These are phyloP conservation scores for Aspergillus egyptiacus DNA, from an alignment of 495 filamentous ascomycete genomes.

Conservation along the genomic window DNA sequence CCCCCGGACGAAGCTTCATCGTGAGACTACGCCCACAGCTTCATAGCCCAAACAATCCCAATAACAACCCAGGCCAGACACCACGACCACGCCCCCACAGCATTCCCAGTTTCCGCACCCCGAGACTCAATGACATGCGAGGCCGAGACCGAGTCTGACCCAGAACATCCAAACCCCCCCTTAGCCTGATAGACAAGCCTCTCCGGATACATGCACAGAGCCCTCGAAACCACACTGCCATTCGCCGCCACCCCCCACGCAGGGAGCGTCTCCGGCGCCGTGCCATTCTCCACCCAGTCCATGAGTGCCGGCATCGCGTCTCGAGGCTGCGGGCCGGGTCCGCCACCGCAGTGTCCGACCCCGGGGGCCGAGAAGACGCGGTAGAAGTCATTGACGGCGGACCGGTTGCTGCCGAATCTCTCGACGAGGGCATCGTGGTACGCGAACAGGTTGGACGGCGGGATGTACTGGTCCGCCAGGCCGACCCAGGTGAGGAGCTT, in stretches of 20 bases:
- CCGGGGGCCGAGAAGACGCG: slow-evolving; percentile 14
- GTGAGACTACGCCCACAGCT: too few species aligned
- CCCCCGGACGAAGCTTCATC: too few species aligned
- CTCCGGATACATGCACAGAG: slow-evolving; percentile 1
- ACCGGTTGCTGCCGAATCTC: background rate
- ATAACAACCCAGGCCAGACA: too few species aligned
- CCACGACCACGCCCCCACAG: too few species aligned
- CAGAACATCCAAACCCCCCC: too few species aligned
- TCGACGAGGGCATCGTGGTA: slow-evolving; percentile 14
- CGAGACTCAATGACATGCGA: too few species aligned
- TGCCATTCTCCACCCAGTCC: slow-evolving; percentile 9
- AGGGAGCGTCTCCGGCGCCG: background rate
- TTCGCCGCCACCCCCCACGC: background rate
- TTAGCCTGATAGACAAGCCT: background rate
- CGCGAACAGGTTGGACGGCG: background rate
- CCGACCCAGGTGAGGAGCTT: slow-evolving; percentile 44
- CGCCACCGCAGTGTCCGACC: background rate
- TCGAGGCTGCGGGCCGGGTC: background rate
- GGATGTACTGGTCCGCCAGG: slow-evolving; percentile 19
- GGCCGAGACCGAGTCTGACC: too few species aligned
- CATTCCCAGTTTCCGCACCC: too few species aligned
- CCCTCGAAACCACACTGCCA: background rate
- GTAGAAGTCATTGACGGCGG: slow-evolving; percentile 16
- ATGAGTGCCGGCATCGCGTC: background rate
- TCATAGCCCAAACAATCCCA: too few species aligned